Evolutionary conservation across 2,329 filamentous ascomycete genomes (phyloP).

Genomic region (Colletotrichum chrysophilum): DNA sequence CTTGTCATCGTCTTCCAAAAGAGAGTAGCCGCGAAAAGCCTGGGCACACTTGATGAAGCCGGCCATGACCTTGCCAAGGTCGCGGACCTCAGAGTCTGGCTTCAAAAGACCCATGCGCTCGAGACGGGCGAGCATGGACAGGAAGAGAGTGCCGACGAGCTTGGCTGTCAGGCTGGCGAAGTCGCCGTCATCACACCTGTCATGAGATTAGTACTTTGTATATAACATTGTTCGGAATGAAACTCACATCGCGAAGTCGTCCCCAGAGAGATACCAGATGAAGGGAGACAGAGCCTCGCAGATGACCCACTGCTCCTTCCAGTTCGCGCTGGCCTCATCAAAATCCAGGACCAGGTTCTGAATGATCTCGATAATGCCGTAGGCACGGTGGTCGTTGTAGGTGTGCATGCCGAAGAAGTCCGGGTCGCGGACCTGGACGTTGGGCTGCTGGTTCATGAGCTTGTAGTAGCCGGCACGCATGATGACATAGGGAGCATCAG

Average conservation of each 20-base stretch:
- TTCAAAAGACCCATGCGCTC: conserved; percentile 35
- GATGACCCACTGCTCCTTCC: conserved; percentile 44
- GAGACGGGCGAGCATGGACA: conserved; percentile 42
- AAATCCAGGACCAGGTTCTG: conserved; percentile 48
- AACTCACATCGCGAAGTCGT: conserved; percentile 1
- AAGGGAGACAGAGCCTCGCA: conserved; percentile 42
- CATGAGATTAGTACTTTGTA: background rate
- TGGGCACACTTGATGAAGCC: conserved; percentile 32
- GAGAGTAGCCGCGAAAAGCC: conserved; percentile 3
- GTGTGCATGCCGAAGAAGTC: conserved; percentile 47
- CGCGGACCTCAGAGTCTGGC: conserved; percentile 37
- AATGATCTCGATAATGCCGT: conserved; percentile 45
- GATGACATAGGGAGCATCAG: conserved; percentile 15
- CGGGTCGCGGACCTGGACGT: conserved; percentile 26
- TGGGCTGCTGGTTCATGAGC: conserved; percentile 2
- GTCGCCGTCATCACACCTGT: conserved; percentile 11
- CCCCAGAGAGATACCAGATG: conserved; percentile 23
- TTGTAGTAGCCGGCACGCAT: conserved; percentile 13
- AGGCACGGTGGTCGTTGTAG: conserved; percentile 45
- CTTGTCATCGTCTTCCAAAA: conserved; percentile 22
- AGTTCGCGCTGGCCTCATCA: conserved; percentile 34
- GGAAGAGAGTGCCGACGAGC: conserved; percentile 36
- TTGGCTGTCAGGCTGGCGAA: conserved; percentile 30
- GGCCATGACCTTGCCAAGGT: conserved; percentile 42
- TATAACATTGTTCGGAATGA: too few relatives aligned